Base-by-base conservation (phyloP, 805 yeast species). In the Cyberlindnera bimundalis region DNA sequence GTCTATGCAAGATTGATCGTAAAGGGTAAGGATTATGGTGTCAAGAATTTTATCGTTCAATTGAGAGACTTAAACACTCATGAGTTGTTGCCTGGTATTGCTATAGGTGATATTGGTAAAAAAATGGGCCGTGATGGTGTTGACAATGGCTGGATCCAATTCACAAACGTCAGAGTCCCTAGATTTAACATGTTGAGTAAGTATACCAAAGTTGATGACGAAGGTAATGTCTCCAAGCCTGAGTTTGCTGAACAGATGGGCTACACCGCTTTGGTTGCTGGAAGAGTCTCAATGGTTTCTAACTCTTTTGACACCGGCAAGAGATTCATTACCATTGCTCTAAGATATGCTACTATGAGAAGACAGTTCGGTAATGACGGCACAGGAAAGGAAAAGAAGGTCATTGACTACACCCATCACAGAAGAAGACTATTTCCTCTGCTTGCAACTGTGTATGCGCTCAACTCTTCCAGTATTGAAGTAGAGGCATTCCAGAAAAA, bases 141-240 rank as follows among this genome's bases (percentile, higher is more conserved):
- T 51, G 97, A 90, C 59, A 90, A 90, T 62, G 97, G 97, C 39
- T 90, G 96, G 96, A 86, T 90, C 56, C 96, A 89, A 66, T 90
- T 85, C 66, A 71, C 84, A 36, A 73, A 81, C 52, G 96, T 88
- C 37, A 73, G 80, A 37, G 84, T 90, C 48, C 97, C 97, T 41
- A 76, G 89, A 47, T 81, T 75, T 60, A 84, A 74, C 64, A 80
- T 89, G 93, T 70, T 90, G 55, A 79, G 81, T 64, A 84, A 81
- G 62, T 89, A 80, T 64, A 76, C 90, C 40, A 75, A 77, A 57
- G 86, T 89, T 39, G 73, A 76, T 32, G 65, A 71, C 10, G 75
- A 78, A 13, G 89, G 90, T 26, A 75, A 75, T 42, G 95, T 85
- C 42, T 71, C 72, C 19, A 76, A 78, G 50, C 53, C 95, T 21